Conservation (phyloP, 495 filamentous ascomycete genomes). For the Tuber indicum region DNA sequence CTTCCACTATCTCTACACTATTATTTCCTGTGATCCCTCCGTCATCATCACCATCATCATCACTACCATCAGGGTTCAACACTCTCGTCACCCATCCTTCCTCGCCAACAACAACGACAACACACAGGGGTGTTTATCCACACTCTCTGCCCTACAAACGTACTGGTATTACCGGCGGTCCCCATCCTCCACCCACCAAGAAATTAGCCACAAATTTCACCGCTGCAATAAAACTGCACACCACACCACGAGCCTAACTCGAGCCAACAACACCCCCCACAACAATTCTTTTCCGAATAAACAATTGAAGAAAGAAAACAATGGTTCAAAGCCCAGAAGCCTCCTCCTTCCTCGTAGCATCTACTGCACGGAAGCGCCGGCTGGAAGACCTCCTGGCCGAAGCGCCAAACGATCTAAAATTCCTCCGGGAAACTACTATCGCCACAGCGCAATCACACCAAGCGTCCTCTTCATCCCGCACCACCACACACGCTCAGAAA, state of each 20-base stretch:
- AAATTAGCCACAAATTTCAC: not conserved
- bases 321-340: conserved; percentile 29
- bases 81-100: not conserved
- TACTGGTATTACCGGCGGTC: not conserved
- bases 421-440: conserved; percentile 1
- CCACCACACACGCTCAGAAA: conserved; percentile 6
- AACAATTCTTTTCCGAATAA: not conserved
- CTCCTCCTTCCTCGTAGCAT: conserved; percentile 8
- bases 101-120: not conserved
- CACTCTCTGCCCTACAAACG: not conserved
- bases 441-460: conserved; percentile 10
- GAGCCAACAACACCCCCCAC: not conserved
- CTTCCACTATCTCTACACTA: not conserved
- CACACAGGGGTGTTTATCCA: not conserved
- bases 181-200: not conserved
- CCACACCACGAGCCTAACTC: not conserved
- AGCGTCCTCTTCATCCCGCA: not conserved
- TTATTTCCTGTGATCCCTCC: not conserved
- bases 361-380: conserved; percentile 27
- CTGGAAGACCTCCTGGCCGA: conserved; percentile 23
- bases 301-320: not conserved
- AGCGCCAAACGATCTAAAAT: conserved; percentile 11
- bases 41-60: not conserved
- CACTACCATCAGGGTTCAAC: not conserved
- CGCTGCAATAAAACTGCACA: not conserved